Base-by-base conservation (phyloP, 768 basidiomycete genomes). In the Sarcodon aspratus region DNA sequence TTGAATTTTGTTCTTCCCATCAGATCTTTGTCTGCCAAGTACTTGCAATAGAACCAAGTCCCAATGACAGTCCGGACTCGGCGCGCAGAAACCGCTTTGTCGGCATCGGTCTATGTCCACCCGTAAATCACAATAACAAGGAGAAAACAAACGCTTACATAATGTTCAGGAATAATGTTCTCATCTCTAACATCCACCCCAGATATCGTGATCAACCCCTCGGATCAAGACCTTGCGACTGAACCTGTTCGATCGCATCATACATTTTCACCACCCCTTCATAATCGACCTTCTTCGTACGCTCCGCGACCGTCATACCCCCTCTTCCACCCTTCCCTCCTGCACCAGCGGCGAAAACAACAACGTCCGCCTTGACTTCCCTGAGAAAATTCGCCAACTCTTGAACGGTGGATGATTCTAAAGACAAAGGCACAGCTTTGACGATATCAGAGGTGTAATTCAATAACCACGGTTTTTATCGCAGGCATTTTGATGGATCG, bases 231-330 rank as follows among this genome's bases (percentile, higher is more conserved):
- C 67, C 68, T 42, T 71, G 55, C 33, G 21, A 36, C 2, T 79
- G 65, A 0, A 43, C 63, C 5, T 27, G 21, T 58, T 83, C 82
- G 47, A 85, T 66, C 0, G 80, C 82, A 57, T 85, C 82, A 55
- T 79, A 84, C 3, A 82, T 73, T 62, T 84, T 85, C 35, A 85
- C 52, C 0, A 80, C 80, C 8, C 80, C 82, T 45, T 80, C 76
- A 54, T 75, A 78, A 54, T 76, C 74, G 6, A 83, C 80, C 31
- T 66, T 68, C 57, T 71, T 73, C 3, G 76, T 81, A 33, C 74
- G 58, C 55, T 76, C 75, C 34, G 68, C 66, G 5, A 27, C 21
- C 21, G 21, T 27, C 21, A 27, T 27, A 27, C 21, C 21, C 5
- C 21, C 21, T 27, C 5, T 5, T 0, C 73, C 74, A 7, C 78